These are phyloP conservation scores for Rhizoctonia solani DNA, from an alignment of 1,284 basidiomycete genomes.

Conservation along the genomic window DNA sequence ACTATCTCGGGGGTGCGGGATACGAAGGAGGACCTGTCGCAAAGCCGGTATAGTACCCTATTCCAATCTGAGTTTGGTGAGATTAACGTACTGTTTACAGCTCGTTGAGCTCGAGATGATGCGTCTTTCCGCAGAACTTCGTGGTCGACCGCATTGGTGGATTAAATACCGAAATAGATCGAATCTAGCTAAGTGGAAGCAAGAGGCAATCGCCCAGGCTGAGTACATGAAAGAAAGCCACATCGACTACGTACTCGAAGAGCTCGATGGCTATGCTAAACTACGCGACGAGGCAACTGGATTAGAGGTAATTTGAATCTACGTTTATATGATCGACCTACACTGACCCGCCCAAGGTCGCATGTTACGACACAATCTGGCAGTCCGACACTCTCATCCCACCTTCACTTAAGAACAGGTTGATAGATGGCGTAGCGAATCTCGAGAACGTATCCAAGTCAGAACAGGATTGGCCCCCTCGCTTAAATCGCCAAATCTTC, in stretches of 20 bases:
- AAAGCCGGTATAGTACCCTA: too few species aligned
- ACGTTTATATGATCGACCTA: background rate
- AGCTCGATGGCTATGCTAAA: constrained; percentile 54
- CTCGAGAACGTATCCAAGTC: constrained; percentile 50
- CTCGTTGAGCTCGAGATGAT: constrained; percentile 57
- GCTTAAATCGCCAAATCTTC: constrained; percentile 51
- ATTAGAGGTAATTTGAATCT: constrained; percentile 45
- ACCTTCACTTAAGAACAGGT: constrained; percentile 19
- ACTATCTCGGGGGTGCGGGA: too few species aligned
- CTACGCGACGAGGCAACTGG: constrained; percentile 49
- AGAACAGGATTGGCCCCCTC: constrained; percentile 55
- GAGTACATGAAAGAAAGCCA: constrained; percentile 51
- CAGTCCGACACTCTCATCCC: constrained; percentile 48
- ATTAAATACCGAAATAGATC: constrained; percentile 43
- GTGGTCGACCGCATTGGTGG: constrained; percentile 53
- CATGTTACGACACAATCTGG: constrained; percentile 61
- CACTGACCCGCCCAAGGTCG: constrained; percentile 45
- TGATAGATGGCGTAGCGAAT: constrained; percentile 41
- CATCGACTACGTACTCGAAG: constrained; percentile 57
- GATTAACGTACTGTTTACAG: too few species aligned
- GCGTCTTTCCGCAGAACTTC: constrained; percentile 52
- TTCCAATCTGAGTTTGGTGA: too few species aligned
- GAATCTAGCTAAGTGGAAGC: constrained; percentile 46
- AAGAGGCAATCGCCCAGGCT: constrained; percentile 43
- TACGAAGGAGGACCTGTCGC: too few species aligned